Evolutionary conservation across 192 early-diverging fungal species (phyloP).

Genomic region (Backusella morwellensis): DNA sequence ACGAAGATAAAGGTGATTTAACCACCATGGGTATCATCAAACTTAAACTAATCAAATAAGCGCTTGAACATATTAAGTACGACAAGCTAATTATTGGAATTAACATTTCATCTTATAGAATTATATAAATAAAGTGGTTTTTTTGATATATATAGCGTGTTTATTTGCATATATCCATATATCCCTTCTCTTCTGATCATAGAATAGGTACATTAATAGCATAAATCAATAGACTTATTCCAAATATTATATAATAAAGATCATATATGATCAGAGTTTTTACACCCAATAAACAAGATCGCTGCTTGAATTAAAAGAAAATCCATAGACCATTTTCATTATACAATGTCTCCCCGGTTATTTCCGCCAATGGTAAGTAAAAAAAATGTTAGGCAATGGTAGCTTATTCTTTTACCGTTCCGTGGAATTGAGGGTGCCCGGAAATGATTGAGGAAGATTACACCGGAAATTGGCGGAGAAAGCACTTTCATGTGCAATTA

Average conservation of each 20-base stretch:
- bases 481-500: background rate
- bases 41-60: background rate
- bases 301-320: background rate
- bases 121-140: background rate
- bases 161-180: too few species aligned
- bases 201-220: background rate
- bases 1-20: background rate
- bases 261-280: background rate
- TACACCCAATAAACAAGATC: background rate
- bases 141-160: too few species aligned
- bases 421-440: background rate
- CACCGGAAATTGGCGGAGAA: background rate
- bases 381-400: background rate
- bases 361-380: background rate
- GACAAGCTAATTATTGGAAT: background rate
- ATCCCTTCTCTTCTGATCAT: background rate
- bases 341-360: background rate
- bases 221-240: background rate
- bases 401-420: background rate
- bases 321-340: background rate
- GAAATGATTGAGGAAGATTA: background rate
- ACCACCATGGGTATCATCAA: background rate
- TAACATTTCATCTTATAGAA: background rate
- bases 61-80: background rate
- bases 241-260: background rate